phyloP scores from a whole-genome alignment of 164 flowering plant genomes.

The Berberis vulgaris region DNA sequence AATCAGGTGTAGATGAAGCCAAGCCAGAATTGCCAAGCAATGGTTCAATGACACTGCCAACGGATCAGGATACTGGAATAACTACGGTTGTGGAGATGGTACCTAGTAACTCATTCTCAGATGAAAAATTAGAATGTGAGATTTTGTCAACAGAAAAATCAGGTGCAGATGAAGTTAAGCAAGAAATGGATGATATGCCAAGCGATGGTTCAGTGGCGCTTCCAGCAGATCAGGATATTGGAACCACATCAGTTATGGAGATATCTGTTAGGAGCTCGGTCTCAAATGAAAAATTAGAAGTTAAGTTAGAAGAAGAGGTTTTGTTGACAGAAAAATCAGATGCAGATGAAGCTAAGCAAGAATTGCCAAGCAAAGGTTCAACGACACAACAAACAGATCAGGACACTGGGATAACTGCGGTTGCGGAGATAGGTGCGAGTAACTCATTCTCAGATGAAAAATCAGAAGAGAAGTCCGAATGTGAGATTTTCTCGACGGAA shows the following conservation, averaged over 20 bases:
- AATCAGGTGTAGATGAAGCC: too few relatives aligned
- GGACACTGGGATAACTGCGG: slow-evolving; percentile 4
- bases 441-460: background rate
- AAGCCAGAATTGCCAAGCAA: too few relatives aligned
- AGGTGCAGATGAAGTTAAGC: too few relatives aligned
- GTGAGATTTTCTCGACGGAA: slow-evolving; percentile 1
- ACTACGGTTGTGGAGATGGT: too few relatives aligned
- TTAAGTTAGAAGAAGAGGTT: background rate
- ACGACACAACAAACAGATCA: background rate
- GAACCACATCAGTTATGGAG: too few relatives aligned
- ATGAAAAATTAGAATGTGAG: slow-evolving; percentile 1
- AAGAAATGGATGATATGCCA: too few relatives aligned
- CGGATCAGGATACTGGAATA: too few relatives aligned
- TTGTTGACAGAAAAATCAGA: background rate
- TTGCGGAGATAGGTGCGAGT: background rate
- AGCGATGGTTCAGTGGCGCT: too few relatives aligned
- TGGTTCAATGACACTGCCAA: too few relatives aligned
- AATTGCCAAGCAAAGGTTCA: background rate
- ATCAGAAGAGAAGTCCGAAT: background rate
- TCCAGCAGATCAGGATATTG: too few relatives aligned
- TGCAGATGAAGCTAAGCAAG: slow-evolving; percentile 10
- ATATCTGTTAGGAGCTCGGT: too few relatives aligned
- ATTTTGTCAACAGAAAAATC: background rate
- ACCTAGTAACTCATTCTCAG: background rate
- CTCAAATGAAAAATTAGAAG: slow-evolving; percentile 1